Base-by-base conservation (phyloP, 1,284 basidiomycete genomes). In the Marasmius fiardii region DNA sequence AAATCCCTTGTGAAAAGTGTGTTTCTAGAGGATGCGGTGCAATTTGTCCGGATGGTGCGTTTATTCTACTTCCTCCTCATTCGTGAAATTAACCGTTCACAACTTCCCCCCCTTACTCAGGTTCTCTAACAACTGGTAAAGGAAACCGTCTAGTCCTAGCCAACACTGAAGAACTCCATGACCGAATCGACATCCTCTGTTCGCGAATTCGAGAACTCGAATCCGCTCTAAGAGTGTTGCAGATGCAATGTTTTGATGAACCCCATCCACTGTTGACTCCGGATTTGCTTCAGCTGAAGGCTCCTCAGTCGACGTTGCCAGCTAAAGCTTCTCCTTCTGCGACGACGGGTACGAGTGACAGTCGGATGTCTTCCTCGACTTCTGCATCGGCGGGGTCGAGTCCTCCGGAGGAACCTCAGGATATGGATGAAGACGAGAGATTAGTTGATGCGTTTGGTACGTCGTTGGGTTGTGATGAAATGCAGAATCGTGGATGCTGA, bases 1-100 rank as follows among this genome's bases (percentile, higher is more conserved):
- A 83, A 69, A 76, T 87, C 50, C 87, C 87, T 20, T 89, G 86
- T 68, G 83, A 84, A 68, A 88, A 82, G 62, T 89, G 86, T 66
- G 77, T 78, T 37, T 83, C 83, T 59, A 74, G 86, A 61, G 87
- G 87, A 50, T 89, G 86, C 61, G 82, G 80, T 43, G 71, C 79
- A 24, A 85, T 89, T 57, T 90, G 87, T 68, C 87, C 87, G 24
- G 82, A 85, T 58, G 87, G 86, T 83, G 60, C 35, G 71, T 61
- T 18, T 31, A 51, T 37, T 43, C 43, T 34, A 20, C 26, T 37
- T 26, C n/a, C n/a, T 43, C 11, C 28, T 43, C 33, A 48, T 24
- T 43, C 34, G 18, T 56, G 16, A 45, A 54, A 63, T 33, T 11
- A 4, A 10, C 28, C 28, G 4, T 10, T 31, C 10, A 31, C 10